Base-by-base conservation (phyloP, 345 rosid species). In the Cardiospermum halicacabum region DNA sequence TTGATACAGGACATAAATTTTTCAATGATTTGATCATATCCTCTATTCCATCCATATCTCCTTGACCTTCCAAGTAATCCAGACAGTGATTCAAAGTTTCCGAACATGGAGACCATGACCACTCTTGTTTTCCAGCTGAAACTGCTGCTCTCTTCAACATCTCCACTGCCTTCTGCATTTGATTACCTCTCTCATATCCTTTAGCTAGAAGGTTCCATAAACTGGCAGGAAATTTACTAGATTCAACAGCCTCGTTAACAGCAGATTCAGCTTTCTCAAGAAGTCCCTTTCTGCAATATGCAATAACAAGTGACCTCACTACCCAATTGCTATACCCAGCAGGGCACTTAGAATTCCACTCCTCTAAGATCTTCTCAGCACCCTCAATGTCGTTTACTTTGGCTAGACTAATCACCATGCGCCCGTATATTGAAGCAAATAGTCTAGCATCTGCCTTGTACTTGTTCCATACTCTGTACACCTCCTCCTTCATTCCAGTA, bases 351-450 rank as follows among this genome's bases (percentile, higher is more conserved):
- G 75, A 73, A 43, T 60, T 57, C 72, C 64, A 77, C 66, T 77
- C 75, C 57, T 67, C 57, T 26, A 57, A 63, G 16, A 77, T 67
- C 48, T 43, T 64, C 60, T 77, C 78, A 19, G 81, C 78, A 19
- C 78, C 81, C 61, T 71, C 66, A 13, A 70, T 37, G 51, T 77
- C 81, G 56, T 71, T 71, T 37, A 77, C 40, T 37, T 69, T 67
- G 1, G 36, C 15, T 6, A 77, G 68, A 26, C 75, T 51, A 10
- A 16, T 18, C 7, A 73, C 66, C 75, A 73, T 73, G 57, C 39
- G 9, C 4, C 36, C 31, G 43, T 62, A 66, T 9, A 15, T 19
- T 16, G 25, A 7, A 5, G 21, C 16, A 1, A 18, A 22, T n/a
- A 3, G 7, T 22, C 57, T 34, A 43, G 1, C 0, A 6, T 30